Conservation (phyloP, 768 basidiomycete species). For the Russula vinacea region DNA sequence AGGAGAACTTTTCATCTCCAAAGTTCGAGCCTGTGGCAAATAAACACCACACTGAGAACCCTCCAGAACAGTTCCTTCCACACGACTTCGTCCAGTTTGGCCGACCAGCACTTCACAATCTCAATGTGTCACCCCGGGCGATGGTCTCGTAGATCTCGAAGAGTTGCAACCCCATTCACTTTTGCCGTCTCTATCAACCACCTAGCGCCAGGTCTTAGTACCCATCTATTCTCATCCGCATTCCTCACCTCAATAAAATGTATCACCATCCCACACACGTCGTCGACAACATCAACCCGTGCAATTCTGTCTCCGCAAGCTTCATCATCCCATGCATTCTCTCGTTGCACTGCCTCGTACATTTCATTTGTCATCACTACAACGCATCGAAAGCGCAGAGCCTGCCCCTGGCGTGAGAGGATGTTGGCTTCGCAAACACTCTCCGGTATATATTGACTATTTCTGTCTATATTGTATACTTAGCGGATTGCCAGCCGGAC, state of each 20-base stretch:
- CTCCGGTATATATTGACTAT: slow-evolving; percentile 29
- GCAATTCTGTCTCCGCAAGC: slow-evolving; percentile 44
- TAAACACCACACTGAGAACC: slow-evolving; percentile 63
- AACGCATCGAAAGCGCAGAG: slow-evolving; percentile 28
- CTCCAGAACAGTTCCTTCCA: slow-evolving; percentile 74
- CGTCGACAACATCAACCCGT: slow-evolving; percentile 53
- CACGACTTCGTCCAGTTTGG: slow-evolving; percentile 80
- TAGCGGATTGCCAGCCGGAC: slow-evolving; percentile 29
- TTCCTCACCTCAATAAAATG: slow-evolving; percentile 64
- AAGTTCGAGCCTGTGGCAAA: slow-evolving; percentile 71
- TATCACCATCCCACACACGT: slow-evolving; percentile 69
- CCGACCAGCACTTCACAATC: slow-evolving; percentile 71
- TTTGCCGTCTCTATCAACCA: slow-evolving; percentile 20
- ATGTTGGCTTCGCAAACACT: slow-evolving; percentile 29
- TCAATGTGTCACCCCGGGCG: slow-evolving; percentile 61
- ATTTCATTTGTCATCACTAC: slow-evolving; percentile 32
- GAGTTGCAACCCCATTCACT: slow-evolving; percentile 22
- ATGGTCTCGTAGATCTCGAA: slow-evolving; percentile 53
- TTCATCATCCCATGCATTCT: slow-evolving; percentile 45
- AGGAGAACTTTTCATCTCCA: slow-evolving; percentile 65
- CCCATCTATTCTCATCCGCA: slow-evolving; percentile 46
- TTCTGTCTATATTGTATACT: slow-evolving; percentile 31
- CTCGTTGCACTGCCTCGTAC: slow-evolving; percentile 40
- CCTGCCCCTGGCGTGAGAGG: slow-evolving; percentile 23
- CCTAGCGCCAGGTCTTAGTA: slow-evolving; percentile 30